Evolutionary conservation across 1,284 basidiomycete genomes (phyloP).

Genomic region (Sporisorium sorghi): DNA sequence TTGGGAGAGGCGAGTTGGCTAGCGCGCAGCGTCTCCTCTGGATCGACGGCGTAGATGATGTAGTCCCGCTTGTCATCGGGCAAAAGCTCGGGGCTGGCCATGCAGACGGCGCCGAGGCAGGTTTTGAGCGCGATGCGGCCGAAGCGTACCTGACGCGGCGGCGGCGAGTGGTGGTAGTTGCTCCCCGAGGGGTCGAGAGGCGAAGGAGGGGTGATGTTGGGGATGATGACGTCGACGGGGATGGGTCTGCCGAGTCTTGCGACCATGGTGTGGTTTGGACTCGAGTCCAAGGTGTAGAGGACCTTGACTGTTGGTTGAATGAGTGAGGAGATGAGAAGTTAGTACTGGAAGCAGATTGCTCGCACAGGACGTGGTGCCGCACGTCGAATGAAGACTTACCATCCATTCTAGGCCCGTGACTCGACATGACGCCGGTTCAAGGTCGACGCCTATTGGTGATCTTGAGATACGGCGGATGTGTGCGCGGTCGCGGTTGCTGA

Average conservation of each 20-base stretch:
- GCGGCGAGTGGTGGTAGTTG: conserved; percentile 31
- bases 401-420: conserved; percentile 57
- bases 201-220: conserved; percentile 47
- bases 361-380: neutral
- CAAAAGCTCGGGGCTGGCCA: conserved; percentile 66
- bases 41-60: conserved; percentile 68
- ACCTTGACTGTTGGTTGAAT: conserved; percentile 61
- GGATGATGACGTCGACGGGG: conserved; percentile 56
- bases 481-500: neutral
- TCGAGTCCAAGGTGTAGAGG: conserved; percentile 65
- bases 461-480: conserved; percentile 7
- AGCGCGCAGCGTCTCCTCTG: conserved; percentile 61
- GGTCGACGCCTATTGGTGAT: neutral
- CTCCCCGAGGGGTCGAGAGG: conserved; percentile 19
- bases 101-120: conserved; percentile 66
- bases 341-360: neutral
- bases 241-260: conserved; percentile 51
- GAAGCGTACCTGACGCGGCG: conserved; percentile 42
- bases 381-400: conserved; percentile 15
- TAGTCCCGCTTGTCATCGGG: conserved; percentile 62
- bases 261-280: conserved; percentile 63
- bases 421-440: conserved; percentile 27
- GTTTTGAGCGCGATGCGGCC: conserved; percentile 64
- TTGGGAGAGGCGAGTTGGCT: conserved; percentile 40
- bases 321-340: too few relatives aligned